phyloP scores from a whole-genome alignment of 108 stramenopile species.

The Cyclotella cryptica region DNA sequence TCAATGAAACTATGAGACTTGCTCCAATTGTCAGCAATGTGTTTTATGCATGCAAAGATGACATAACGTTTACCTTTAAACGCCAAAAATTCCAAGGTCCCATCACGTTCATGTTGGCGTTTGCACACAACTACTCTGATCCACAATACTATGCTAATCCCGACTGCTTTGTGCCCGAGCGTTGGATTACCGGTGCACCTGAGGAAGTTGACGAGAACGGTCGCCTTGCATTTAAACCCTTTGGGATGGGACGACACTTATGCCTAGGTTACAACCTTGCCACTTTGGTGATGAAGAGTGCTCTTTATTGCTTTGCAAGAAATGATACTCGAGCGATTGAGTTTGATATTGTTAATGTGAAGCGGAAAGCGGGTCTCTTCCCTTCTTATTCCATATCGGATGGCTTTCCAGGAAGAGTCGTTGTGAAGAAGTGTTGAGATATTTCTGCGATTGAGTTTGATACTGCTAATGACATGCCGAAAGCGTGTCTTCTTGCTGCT shows the following conservation, averaged over 20 bases:
- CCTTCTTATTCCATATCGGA: neutral
- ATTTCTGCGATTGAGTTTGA: conserved; percentile 1
- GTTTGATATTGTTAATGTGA: neutral
- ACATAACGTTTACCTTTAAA: conserved; percentile 6
- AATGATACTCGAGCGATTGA: conserved; percentile 11
- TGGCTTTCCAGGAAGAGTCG: conserved; percentile 6
- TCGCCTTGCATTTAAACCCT: conserved; percentile 15
- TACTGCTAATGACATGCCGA: neutral
- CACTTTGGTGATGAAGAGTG: conserved; percentile 25
- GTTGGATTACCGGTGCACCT: conserved; percentile 6
- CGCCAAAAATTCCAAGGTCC: neutral
- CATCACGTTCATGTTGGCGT: conserved; percentile 11
- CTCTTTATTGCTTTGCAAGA: conserved; percentile 39
- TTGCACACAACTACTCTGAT: conserved; percentile 1
- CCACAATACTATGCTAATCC: conserved; percentile 3
- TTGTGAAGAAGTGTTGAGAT: neutral
- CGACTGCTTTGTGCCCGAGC: conserved; percentile 1
- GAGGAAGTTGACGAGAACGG: conserved; percentile 17
- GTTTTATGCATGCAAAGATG: conserved; percentile 6
- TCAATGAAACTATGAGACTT: conserved; percentile 7
- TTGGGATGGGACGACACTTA: conserved; percentile 33
- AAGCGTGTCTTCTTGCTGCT: neutral
- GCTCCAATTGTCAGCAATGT: conserved; percentile 6
- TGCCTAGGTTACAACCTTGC: conserved; percentile 39
- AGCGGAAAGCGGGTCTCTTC: neutral